phyloP scores from a whole-genome alignment of 2,329 filamentous ascomycete species.

The Paecilomyces niveus region DNA sequence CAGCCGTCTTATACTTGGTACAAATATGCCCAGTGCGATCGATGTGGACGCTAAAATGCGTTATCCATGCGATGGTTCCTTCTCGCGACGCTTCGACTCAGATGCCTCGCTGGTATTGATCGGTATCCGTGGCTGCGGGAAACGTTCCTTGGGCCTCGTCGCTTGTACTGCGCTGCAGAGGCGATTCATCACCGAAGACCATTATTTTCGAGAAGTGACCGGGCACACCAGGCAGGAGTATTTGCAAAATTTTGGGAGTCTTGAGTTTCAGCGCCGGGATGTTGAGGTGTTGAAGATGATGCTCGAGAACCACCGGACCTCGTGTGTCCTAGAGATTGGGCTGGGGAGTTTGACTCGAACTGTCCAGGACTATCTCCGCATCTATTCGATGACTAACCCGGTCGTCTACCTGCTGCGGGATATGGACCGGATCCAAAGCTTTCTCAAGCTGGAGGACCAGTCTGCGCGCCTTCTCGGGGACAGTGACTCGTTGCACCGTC shows the following conservation, averaged over 20 bases:
- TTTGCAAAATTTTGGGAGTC: constrained; percentile 31
- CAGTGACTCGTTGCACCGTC: constrained; percentile 39
- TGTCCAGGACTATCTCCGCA: constrained; percentile 34
- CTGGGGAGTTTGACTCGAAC: constrained; percentile 36
- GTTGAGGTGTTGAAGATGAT: constrained; percentile 36
- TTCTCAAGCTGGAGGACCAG: constrained; percentile 38
- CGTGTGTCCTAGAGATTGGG: constrained; percentile 39
- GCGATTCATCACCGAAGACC: constrained; percentile 38
- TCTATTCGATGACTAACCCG: constrained; percentile 30
- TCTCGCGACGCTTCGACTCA: constrained; percentile 22
- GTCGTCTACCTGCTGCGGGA: constrained; percentile 37
- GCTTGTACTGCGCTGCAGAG: constrained; percentile 36
- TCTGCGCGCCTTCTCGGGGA: constrained; percentile 36
- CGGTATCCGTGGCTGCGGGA: constrained; percentile 38
- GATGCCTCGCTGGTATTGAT: constrained; percentile 37
- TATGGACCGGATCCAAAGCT: constrained; percentile 30
- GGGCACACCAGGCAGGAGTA: constrained; percentile 36
- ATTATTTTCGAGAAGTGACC: constrained; percentile 37
- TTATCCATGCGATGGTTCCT: constrained; percentile 2
- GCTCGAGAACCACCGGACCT: constrained; percentile 36
- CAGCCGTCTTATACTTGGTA: not conserved
- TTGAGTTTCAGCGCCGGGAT: constrained; percentile 36
- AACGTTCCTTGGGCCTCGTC: constrained; percentile 37
- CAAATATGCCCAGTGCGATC: not conserved
- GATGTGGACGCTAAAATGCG: constrained; percentile 9